Evolutionary conservation across 495 filamentous ascomycete genomes (phyloP), one percentile per base, ranked within the genome.

Genomic region (Amorphotheca resinae): DNA sequence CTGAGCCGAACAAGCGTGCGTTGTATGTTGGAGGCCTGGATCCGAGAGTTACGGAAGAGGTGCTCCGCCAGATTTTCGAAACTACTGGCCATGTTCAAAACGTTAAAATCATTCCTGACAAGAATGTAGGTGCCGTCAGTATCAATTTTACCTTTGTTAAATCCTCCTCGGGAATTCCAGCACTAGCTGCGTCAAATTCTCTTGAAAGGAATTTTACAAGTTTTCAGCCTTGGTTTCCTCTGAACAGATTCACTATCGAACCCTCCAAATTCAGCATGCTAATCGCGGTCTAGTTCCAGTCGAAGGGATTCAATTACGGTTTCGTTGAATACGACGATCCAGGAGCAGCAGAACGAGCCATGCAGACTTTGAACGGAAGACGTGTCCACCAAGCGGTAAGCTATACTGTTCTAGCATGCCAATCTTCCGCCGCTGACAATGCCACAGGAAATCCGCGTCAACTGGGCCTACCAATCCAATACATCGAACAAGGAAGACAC

Each of bases 251-350:
- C 15, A 14, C 37, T 40, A 44, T 25, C 12, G 22, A 23, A 33
- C 21, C 11, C 44, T 36, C 9, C 17, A 44, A 26, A n/a, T 21
- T 37, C 44, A 44, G 40, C 43, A 45, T 40, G 45, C 53, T 56
- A 56, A 56, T 52, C 44, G 47, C 50, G 33, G 32, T 46, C 38
- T 32, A 55, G 49, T 46, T 50, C 34, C 76, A 93, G 76, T 82
- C 76, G 55, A 96, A 95, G 71, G 91, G 91, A 28, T 89, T 84
- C 70, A 99, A 99, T 70, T 99, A 99, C 66, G 91, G 91, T 33
- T 99, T 99, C 62, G 85, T 99, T 34, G 91, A 99, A 62, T 99
- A 93, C 61, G 91, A 99, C 62, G 93, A 99, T 61, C 93, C 91
- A 25, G 89, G 82, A 60, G 82, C 87, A 26, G 91, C 91, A 46